These are phyloP conservation scores for Neonectria coccinea DNA, from an alignment of 2,329 filamentous ascomycete genomes.

Conservation along the genomic window DNA sequence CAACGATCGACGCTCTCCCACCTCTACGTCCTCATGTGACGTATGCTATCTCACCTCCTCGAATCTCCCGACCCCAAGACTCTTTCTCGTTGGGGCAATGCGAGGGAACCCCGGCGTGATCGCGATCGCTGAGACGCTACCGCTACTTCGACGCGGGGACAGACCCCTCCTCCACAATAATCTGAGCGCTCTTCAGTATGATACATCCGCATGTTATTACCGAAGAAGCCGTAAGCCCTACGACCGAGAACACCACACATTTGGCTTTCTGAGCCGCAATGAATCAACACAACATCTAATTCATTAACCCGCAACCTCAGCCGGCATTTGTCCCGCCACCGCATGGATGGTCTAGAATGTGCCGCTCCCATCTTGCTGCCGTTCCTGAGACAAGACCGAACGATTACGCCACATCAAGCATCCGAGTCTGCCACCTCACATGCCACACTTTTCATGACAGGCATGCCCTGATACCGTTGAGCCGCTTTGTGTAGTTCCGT, in stretches of 20 bases:
- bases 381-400: conserved; percentile 6
- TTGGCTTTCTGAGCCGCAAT: conserved; percentile 8
- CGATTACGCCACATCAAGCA: conserved; percentile 12
- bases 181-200: conserved; percentile 15
- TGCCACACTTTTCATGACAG: not conserved
- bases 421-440: conserved; percentile 22
- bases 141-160: conserved; percentile 18
- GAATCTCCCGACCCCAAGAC: conserved; percentile 24
- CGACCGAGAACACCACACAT: not conserved
- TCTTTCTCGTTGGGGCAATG: conserved; percentile 13
- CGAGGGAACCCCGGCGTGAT: conserved; percentile 22
- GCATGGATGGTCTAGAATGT: not conserved
- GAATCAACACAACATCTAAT: conserved; percentile 1
- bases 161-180: conserved; percentile 14
- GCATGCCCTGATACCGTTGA: not conserved
- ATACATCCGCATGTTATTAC: not conserved
- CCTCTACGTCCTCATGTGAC: conserved; percentile 40
- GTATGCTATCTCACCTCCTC: conserved; percentile 29
- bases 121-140: conserved; percentile 31
- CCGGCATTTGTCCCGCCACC: conserved; percentile 1
- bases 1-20: conserved; percentile 36
- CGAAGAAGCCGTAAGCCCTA: not conserved
- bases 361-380: conserved; percentile 3
- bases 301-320: not conserved
- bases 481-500: not conserved